Base-by-base conservation (phyloP, 176 grass and related monocot genomes). In the Typha latifolia region DNA sequence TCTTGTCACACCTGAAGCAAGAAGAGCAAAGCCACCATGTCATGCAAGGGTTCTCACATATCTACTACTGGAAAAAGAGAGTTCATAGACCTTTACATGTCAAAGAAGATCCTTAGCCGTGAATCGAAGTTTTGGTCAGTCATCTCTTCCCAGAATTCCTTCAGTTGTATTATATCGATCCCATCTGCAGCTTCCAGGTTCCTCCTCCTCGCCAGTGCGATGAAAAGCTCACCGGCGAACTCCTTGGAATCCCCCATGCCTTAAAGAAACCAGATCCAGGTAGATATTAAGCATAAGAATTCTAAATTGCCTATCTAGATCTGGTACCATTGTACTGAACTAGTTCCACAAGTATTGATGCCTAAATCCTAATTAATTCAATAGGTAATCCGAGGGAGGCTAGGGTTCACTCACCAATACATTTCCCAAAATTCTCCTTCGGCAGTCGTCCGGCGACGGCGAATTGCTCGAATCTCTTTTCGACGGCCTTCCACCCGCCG, bases 211-310 rank as follows among this genome's bases (percentile, higher is more conserved):
- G 89, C 86, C 79, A 99, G 23, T 27, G 95, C 71, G 19, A 79
- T 83, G 47, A 93, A 94, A 66, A 99, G 65, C 81, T 99, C 90
- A n/a, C 86, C 79, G 53, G 89, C 84, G 50, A 99, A 99, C 62
- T 99, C 95, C 81, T 90, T 99, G 11, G 86, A 95, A 51, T 95
- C 94, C n/a, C 83, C 89, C 95, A 99, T 99, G 62, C 95, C 95
- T 99, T 67, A 23, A 21, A 48, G 7, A 66, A 32, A 23, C 34
- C 62, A 21, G 57, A 43, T 9, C 6, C 55, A 47, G 72, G 12
- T 64, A 75, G 62, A 74, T 3, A 29, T 2, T 29, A 29, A 63
- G 32, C 48, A 29, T 43, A 43, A 37, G 32, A 12, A 67, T 50
- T 71, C 61, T 22, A 20, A 3, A 9, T 9, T 9, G 2, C 53